Conservation (phyloP, 768 basidiomycete genomes). For the Leccinum ochraceum region DNA sequence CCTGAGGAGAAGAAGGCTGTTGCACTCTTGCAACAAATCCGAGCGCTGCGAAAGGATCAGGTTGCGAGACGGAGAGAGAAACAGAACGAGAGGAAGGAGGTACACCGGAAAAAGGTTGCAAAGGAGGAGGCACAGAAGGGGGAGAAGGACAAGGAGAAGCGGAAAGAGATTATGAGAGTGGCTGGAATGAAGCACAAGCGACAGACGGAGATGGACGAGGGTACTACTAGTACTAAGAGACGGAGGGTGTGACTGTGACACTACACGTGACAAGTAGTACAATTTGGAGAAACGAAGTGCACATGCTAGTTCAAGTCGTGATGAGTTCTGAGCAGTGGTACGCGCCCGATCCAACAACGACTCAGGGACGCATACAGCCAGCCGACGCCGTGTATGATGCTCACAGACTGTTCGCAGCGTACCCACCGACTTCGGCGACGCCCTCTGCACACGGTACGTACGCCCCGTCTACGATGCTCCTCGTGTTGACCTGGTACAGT, state of each 20-base stretch:
- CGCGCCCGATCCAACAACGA: conserved; percentile 14
- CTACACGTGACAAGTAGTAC: conserved; percentile 13
- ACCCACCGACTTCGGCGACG: conserved; percentile 75
- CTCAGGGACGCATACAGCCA: conserved; percentile 18
- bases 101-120: conserved; percentile 68
- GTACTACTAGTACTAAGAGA: conserved; percentile 49
- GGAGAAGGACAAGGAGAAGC: conserved; percentile 75
- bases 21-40: conserved; percentile 90
- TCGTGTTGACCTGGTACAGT: conserved; percentile 43
- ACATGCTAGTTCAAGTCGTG: conserved; percentile 7
- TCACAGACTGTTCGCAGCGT: conserved; percentile 63
- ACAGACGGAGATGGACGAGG: conserved; percentile 60
- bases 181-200: conserved; percentile 74
- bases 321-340: conserved; percentile 26
- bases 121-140: conserved; percentile 61
- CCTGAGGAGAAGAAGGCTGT: conserved; percentile 94
- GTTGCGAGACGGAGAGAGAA: conserved; percentile 76
- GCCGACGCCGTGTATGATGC: conserved; percentile 65
- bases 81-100: conserved; percentile 75
- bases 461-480: conserved; percentile 2
- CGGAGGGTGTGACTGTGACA: conserved; percentile 39
- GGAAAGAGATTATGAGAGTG: conserved; percentile 72
- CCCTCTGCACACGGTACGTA: conserved; percentile 71
- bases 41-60: conserved; percentile 89
- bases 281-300: not conserved